Conservation (phyloP, 2,329 filamentous ascomycete species). For the Beauveria brongniartii region DNA sequence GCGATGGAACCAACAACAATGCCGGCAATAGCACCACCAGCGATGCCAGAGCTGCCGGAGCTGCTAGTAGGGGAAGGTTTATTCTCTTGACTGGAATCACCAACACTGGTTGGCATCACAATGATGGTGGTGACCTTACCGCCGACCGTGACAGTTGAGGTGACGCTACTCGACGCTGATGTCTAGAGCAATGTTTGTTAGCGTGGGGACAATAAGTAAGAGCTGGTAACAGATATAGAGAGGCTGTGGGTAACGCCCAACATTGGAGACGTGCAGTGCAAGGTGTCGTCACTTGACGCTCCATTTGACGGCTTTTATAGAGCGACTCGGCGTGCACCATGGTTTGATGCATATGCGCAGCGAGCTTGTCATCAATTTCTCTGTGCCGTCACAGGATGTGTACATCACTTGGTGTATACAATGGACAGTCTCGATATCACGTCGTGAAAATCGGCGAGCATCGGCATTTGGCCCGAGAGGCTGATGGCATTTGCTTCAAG, state of each 20-base stretch:
- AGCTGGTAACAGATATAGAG: not conserved
- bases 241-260: not conserved
- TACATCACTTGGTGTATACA: not conserved
- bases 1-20: constrained; percentile 45
- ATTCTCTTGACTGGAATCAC: constrained; percentile 16
- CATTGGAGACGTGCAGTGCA: not conserved
- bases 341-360: not conserved
- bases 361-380: not conserved
- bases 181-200: not conserved
- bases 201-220: not conserved
- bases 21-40: constrained; percentile 42
- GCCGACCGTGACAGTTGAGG: constrained; percentile 47
- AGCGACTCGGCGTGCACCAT: too few species aligned
- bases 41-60: constrained; percentile 22
- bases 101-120: constrained; percentile 34
- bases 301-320: not conserved
- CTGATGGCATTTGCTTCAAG: not conserved
- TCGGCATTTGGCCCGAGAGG: not conserved
- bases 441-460: not conserved
- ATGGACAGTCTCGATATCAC: not conserved
- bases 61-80: constrained; percentile 14
- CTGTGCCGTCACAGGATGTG: not conserved
- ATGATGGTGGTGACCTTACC: constrained; percentile 49
- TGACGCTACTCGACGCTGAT: constrained; percentile 2
- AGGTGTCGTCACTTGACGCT: not conserved